Conservation (phyloP, 2,329 filamentous ascomycete species). For the Trichoderma endophyticum region DNA sequence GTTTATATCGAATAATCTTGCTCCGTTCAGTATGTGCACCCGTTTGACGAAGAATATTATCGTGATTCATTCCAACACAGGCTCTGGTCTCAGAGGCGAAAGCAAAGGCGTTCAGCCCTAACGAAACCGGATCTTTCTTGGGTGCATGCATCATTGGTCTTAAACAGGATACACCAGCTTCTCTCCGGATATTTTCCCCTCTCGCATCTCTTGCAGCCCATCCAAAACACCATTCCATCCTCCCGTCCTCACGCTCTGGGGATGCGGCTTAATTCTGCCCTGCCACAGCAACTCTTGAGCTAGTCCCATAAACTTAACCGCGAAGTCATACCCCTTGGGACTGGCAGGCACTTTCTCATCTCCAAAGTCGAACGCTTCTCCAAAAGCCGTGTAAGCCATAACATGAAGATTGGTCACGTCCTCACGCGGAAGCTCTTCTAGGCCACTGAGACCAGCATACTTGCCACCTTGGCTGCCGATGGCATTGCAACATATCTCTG, state of each 20-base stretch:
- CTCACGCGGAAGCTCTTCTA: slow-evolving; percentile 30
- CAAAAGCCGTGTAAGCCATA: slow-evolving; percentile 41
- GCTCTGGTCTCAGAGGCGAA: neutral
- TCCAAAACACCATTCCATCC: slow-evolving; percentile 27
- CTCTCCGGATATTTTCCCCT: slow-evolving; percentile 38
- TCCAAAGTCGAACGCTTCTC: slow-evolving; percentile 33
- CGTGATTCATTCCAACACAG: neutral
- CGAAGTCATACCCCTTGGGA: slow-evolving; percentile 35
- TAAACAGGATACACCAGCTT: slow-evolving; percentile 42
- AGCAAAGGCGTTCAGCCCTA: neutral
- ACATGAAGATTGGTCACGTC: slow-evolving; percentile 37
- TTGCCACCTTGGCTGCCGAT: slow-evolving; percentile 32
- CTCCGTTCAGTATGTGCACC: neutral
- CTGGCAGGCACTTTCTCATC: slow-evolving; percentile 23
- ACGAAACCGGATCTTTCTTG: neutral
- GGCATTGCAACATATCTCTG: slow-evolving; percentile 31
- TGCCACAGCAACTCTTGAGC: slow-evolving; percentile 33
- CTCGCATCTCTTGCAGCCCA: slow-evolving; percentile 33
- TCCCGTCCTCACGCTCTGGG: slow-evolving; percentile 28
- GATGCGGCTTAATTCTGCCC: slow-evolving; percentile 38
- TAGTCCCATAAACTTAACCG: slow-evolving; percentile 37
- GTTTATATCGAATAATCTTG: neutral
- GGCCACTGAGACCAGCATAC: slow-evolving; percentile 41
- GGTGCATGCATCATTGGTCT: neutral
- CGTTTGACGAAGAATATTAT: neutral